These are phyloP conservation scores for Helicosporidium sp. DNA, from an alignment of 139 green algal species.

Conservation along the genomic window DNA sequence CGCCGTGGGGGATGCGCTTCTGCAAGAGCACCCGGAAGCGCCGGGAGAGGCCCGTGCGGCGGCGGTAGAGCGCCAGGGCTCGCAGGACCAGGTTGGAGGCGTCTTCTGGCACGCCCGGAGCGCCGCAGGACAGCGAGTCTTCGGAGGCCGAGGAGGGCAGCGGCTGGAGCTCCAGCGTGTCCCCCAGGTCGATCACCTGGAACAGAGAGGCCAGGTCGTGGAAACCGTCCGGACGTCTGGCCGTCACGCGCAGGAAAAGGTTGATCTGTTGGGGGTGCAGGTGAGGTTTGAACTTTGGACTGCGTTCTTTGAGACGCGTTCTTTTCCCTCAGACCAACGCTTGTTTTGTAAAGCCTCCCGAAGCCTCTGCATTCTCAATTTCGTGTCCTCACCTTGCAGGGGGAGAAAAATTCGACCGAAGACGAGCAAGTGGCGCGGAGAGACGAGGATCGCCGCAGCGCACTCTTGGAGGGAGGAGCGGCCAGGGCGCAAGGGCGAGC, in stretches of 20 bases:
- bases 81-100: constrained; percentile 81
- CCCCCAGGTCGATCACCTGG: constrained; percentile 88
- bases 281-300: no score
- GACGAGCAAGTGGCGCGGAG: no score
- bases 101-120: constrained; percentile 71
- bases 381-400: constrained; percentile 55
- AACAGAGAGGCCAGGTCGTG: constrained; percentile 95
- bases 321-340: no score
- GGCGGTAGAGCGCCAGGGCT: constrained; percentile 65
- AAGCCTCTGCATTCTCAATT: no score
- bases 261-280: constrained; percentile 62
- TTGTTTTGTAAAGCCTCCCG: no score
- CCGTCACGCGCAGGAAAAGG: constrained; percentile 76
- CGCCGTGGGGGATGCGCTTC: constrained; percentile 84
- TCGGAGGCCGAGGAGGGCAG: constrained; percentile 16
- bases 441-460: no score
- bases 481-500: no score
- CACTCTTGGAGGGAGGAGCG: no score
- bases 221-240: constrained; percentile 75
- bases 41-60: constrained; percentile 39
- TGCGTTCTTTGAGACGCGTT: no score
- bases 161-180: constrained; percentile 59
- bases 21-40: constrained; percentile 60
- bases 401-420: constrained; percentile 53
- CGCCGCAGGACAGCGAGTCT: constrained; percentile 62